Base-by-base conservation (phyloP, 2,329 filamentous ascomycete genomes). In the Calonectria pauciramosa region DNA sequence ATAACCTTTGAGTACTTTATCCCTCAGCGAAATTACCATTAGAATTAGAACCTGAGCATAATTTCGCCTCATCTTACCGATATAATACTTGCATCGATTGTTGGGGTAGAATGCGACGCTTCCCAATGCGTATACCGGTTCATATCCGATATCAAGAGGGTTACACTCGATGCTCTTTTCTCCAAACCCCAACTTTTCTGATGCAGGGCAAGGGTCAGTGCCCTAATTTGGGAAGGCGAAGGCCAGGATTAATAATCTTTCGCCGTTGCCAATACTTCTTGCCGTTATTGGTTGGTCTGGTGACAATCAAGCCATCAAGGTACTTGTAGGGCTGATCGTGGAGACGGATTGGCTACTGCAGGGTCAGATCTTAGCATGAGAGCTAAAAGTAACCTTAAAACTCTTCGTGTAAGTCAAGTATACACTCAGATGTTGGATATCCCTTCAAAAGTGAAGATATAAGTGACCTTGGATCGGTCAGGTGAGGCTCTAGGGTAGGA, bases 281-380 rank as follows among this genome's bases (percentile, higher is more conserved):
- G 6, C 56, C 56, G 28, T 63, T 63, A 63, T 63, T 63, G 56
- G 56, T 41, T 38, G 56, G 56, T 56, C 56, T 38, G 2, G 56
- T 63, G 36, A 30, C 36, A 20, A 26, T 41, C 14, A 18, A 41
- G 7, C 56, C 56, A 63, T 63, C 56, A 63, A 63, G 56, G 56
- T 63, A 38, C 56, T 41, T 26, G 38, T 63, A 41, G 56, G 56
- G 34, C 56, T 63, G 56, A 63, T 23, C 56, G 14, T 9, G 56
- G 56, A 18, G 23, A 26, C 23, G 13, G 38, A 20, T 63, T 41
- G 3, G 32, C 56, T 63, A 38, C 56, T 41, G 56, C 56, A 38
- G 56, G 56, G 56, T 63, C 56, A 63, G 56, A 63, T 63, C 56
- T 63, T 63, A 41, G 34, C 56, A 63, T 63, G 36, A 4, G 36